These are phyloP conservation scores for Sporothrix curviconia DNA, from an alignment of 2,329 filamentous ascomycete species.

Conservation along the genomic window DNA sequence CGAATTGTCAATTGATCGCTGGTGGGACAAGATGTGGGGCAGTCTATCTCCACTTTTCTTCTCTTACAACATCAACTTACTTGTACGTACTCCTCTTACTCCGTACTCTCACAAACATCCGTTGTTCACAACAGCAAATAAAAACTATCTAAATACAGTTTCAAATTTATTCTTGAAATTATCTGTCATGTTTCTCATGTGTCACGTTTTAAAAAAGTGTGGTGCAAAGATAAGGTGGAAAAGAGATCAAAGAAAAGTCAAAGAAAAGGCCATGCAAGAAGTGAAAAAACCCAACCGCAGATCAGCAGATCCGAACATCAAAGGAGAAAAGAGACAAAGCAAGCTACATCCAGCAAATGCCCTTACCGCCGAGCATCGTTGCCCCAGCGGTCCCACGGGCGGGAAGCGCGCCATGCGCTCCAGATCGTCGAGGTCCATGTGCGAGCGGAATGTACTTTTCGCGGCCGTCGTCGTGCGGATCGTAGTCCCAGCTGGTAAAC, in stretches of 20 bases:
- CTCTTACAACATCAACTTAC: too few species aligned
- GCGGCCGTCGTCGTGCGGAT: constrained; percentile 64
- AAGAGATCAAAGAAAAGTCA: neutral
- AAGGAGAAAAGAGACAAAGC: neutral
- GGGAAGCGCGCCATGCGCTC: constrained; percentile 72
- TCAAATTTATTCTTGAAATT: neutral
- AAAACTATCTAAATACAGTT: neutral
- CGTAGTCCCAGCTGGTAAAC: constrained; percentile 80
- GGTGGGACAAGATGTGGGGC: neutral
- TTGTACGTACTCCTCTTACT: too few species aligned
- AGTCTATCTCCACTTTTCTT: too few species aligned
- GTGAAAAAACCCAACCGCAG: neutral
- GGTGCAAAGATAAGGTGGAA: too few species aligned
- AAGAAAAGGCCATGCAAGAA: constrained; percentile 3
- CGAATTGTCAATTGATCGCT: constrained; percentile 1
- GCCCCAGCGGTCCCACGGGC: constrained; percentile 50
- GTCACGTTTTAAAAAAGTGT: neutral
- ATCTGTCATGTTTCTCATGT: neutral
- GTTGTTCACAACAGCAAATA: neutral
- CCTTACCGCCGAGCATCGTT: constrained; percentile 31
- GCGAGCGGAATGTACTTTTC: constrained; percentile 78
- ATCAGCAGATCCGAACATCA: neutral
- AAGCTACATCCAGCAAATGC: too few species aligned
- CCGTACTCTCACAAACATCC: neutral
- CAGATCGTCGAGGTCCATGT: constrained; percentile 72